Percentiles rank a stretch among this genome's conserved stretches.
Evolutionary conservation across 805 yeast genomes (phyloP).

Genomic region (Kluyveromyces aestuarii): DNA sequence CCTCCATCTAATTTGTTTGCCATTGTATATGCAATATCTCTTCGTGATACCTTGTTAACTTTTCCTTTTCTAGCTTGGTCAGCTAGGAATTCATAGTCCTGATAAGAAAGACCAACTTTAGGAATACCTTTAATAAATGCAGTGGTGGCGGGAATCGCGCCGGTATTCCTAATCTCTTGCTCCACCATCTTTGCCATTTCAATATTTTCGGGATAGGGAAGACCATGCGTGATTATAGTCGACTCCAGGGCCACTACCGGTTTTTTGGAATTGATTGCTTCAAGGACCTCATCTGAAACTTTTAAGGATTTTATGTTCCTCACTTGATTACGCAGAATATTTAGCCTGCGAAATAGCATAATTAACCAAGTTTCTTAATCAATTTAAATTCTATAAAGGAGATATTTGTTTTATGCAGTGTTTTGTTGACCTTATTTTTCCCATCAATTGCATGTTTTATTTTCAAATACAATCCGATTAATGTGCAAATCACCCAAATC

Average conservation of each 20-base stretch:
- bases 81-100: constrained; percentile 46
- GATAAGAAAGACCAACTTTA: constrained; percentile 48
- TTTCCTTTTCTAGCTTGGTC: constrained; percentile 9
- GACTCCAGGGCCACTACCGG: constrained; percentile 83
- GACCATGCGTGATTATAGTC: constrained; percentile 84
- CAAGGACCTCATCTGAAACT: constrained; percentile 42
- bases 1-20: constrained; percentile 64
- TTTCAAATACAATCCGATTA: background rate
- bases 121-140: constrained; percentile 71
- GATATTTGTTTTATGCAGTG: no score
- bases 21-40: constrained; percentile 71
- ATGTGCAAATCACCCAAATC: no score
- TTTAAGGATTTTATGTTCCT: constrained; percentile 5
- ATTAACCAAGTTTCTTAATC: no score
- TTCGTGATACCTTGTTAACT: constrained; percentile 60
- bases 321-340: background rate
- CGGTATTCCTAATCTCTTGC: constrained; percentile 43
- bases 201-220: constrained; percentile 71
- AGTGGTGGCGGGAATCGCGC: constrained; percentile 78
- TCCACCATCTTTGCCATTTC: constrained; percentile 69
- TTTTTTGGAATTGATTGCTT: constrained; percentile 45
- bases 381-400: no score
- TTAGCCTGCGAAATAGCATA: background rate
- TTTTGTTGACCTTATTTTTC: no score
- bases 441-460: background rate